Percentiles rank a stretch among this genome's conserved stretches.
These are phyloP conservation scores for Parastagonospora nodorum DNA, from an alignment of 2,329 filamentous ascomycete genomes.

Conservation along the genomic window DNA sequence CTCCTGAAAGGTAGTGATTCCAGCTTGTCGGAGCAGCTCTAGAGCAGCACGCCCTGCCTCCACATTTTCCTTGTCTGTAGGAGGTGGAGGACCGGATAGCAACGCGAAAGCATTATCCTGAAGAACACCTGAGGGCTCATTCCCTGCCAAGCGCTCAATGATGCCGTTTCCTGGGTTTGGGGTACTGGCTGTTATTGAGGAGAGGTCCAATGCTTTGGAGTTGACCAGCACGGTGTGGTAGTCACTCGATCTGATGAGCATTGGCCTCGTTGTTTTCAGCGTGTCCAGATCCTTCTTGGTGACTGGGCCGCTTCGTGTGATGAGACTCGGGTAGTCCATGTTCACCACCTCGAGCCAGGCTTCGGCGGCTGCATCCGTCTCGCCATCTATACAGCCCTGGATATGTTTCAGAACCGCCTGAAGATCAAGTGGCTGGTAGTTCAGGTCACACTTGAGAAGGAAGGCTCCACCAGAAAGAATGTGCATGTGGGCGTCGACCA, in stretches of 20 bases:
- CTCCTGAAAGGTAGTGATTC: conserved; percentile 6
- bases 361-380: neutral
- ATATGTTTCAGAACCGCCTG: neutral
- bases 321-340: conserved; percentile 5
- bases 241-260: neutral
- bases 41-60: conserved; percentile 2
- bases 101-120: conserved; percentile 1
- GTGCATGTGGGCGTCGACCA: conserved; percentile 6
- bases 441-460: conserved; percentile 6
- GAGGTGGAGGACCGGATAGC: neutral
- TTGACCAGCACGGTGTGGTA: conserved; percentile 3
- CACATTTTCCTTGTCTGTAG: conserved; percentile 1
- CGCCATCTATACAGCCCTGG: conserved; percentile 4
- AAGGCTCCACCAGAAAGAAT: conserved; percentile 2
- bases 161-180: neutral
- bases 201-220: conserved; percentile 1
- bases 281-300: neutral
- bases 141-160: conserved; percentile 2
- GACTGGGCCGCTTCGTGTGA: neutral
- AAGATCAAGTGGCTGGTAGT: conserved; percentile 4
- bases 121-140: conserved; percentile 5
- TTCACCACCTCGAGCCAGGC: conserved; percentile 8
- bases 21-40: conserved; percentile 1
- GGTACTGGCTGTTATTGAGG: conserved; percentile 3
- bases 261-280: neutral